Conservation (phyloP, 768 basidiomycete species). For the Boletus fagicola region DNA sequence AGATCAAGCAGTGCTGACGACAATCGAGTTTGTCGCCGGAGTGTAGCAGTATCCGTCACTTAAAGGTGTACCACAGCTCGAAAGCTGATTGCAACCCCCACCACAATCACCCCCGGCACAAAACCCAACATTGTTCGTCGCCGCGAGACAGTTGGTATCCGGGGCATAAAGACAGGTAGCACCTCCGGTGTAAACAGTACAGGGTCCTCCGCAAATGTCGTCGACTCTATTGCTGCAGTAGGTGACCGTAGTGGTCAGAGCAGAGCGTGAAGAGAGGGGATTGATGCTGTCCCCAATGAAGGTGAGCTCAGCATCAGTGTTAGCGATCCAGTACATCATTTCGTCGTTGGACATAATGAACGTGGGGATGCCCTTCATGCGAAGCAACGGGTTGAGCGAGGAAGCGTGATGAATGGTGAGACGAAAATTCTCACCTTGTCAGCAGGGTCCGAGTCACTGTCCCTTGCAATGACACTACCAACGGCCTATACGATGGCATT, state of each 20-base stretch:
- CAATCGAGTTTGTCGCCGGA: not conserved
- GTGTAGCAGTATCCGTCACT: not conserved
- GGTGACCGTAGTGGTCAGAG: not conserved
- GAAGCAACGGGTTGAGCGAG: not conserved
- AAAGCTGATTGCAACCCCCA: not conserved
- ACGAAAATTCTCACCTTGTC: not conserved
- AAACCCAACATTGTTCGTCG: not conserved
- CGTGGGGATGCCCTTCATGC: not conserved
- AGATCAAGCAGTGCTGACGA: not conserved
- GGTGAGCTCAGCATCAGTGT: not conserved
- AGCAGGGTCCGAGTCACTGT: not conserved
- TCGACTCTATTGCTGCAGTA: not conserved
- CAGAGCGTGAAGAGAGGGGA: not conserved
- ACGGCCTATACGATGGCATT: not conserved
- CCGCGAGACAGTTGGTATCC: not conserved
- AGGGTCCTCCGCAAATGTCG: not conserved
- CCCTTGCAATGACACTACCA: not conserved
- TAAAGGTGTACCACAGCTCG: not conserved
- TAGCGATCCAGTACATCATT: not conserved
- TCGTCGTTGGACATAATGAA: not conserved
- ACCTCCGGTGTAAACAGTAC: not conserved
- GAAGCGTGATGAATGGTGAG: not conserved
- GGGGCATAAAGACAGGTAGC: not conserved
- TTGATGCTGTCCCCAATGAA: not conserved
- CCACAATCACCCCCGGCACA: not conserved